phyloP scores from a whole-genome alignment of 441 rosid genomes.

The Heliophila coronopifolia region DNA sequence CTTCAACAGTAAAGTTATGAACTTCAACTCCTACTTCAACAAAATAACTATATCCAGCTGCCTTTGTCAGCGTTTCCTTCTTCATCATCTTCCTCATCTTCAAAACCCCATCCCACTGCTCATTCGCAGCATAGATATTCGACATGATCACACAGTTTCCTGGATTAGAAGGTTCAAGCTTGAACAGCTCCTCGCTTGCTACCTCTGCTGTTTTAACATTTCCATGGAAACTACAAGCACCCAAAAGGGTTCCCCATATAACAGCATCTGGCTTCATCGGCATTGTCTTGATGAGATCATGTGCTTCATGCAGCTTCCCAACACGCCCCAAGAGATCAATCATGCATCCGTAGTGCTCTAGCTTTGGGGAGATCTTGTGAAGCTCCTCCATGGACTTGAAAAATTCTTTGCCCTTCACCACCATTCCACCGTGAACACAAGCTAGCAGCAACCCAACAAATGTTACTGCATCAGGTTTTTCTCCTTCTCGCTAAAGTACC shows the following conservation, averaged over 20 bases:
- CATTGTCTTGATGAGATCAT: slow-evolving; percentile 44
- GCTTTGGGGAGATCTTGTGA: slow-evolving; percentile 39
- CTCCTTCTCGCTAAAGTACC: slow-evolving; percentile 31
- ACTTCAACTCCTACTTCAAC: slow-evolving; percentile 52
- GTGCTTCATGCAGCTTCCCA: slow-evolving; percentile 56
- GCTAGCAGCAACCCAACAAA: slow-evolving; percentile 60
- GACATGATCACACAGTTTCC: slow-evolving; percentile 39
- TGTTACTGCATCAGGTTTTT: slow-evolving; percentile 54
- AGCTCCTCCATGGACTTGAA: slow-evolving; percentile 46
- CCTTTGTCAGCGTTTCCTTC: slow-evolving; percentile 48
- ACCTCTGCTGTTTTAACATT: too few species aligned
- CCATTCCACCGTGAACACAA: slow-evolving; percentile 67
- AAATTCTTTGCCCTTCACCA: slow-evolving; percentile 40
- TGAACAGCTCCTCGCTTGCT: slow-evolving; percentile 57
- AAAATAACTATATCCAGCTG: slow-evolving; percentile 61
- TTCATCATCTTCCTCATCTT: slow-evolving; percentile 65
- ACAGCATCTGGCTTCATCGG: slow-evolving; percentile 56
- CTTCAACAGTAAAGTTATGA: slow-evolving; percentile 64
- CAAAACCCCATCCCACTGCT: slow-evolving; percentile 57
- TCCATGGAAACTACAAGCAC: slow-evolving; percentile 62
- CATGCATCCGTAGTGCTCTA: slow-evolving; percentile 81
- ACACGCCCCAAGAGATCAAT: slow-evolving; percentile 77
- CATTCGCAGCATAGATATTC: slow-evolving; percentile 32
- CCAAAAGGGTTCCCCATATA: slow-evolving; percentile 68
- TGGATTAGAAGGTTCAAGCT: slow-evolving; percentile 57